Base-by-base conservation (phyloP, 768 basidiomycete genomes). In the Boletus vinaceobasis region DNA sequence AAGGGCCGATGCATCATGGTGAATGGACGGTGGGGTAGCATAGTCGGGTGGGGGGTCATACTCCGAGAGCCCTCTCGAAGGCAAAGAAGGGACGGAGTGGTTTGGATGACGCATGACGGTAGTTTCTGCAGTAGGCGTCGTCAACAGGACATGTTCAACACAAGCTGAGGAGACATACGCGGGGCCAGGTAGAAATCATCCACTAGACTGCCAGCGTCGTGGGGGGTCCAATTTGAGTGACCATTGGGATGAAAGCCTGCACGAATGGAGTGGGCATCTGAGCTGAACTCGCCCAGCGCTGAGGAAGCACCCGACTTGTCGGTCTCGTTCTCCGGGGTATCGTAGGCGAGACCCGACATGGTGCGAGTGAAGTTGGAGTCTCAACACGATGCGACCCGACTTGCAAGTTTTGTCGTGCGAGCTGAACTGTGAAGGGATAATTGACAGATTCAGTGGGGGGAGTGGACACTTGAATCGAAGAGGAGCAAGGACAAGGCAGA, bases 31-130 rank as follows among this genome's bases (percentile, higher is more conserved):
- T n/a, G 69, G 65, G 37, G 63, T 64, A 31, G 60, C 61, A 31
- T 51, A 27, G 37, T 64, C 64, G n/a, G 56, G 53, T 21, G 57
- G 61, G 42, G 66, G 55, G 35, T 71, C 71, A 26, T 73, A 63
- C 63, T 67, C 56, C 56, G 74, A 60, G 44, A 71, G 63, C 53
- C 65, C 65, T 48, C 77, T 71, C 35, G 75, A 72, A 36, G 77
- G 70, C 29, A 81, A 65, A 29, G 77, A 73, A 36, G 80, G 78
- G 11, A 74, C 76, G 4, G 80, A 84, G 50, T 68, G 73, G 58
- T 83, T 81, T 38, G 71, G 63, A 56, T 79, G 76, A 46, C 75
- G 73, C 72, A 74, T 76, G 55, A 79, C 57, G 17, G 57, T 31
- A n/a, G 60, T 48, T 42, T 63, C 65, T 69, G 51, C 32, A 54